Evolutionary conservation across 768 basidiomycete species (phyloP).

Genomic region (Lactifluus hygrophoroides): DNA sequence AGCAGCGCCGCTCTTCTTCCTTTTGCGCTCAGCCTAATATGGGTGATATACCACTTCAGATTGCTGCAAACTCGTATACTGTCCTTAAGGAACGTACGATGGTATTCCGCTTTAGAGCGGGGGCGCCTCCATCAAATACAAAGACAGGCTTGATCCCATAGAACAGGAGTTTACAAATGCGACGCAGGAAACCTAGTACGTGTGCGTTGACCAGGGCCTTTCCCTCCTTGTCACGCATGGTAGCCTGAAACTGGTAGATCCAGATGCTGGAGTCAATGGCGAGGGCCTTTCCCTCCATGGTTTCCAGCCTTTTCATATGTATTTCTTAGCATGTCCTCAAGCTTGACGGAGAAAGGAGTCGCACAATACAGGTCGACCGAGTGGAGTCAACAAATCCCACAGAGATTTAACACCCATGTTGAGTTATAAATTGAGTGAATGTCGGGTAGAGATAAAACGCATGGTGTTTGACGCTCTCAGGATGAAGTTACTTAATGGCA

Average conservation of each 20-base stretch:
- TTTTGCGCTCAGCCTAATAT: constrained; percentile 71
- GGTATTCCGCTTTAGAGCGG: constrained; percentile 78
- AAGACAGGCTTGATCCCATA: constrained; percentile 98
- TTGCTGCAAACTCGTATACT: too few species aligned
- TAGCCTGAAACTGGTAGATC: constrained; percentile 99
- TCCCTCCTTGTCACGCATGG: constrained; percentile 97
- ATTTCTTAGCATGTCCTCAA: not conserved
- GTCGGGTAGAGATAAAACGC: not conserved
- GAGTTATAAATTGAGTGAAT: not conserved
- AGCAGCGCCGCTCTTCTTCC: constrained; percentile 86
- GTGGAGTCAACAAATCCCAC: constrained; percentile 89
- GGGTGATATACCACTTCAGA: too few species aligned
- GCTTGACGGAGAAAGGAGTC: not conserved
- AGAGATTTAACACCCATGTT: constrained; percentile 94
- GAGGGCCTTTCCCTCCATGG: constrained; percentile 87
- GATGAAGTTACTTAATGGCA: not conserved
- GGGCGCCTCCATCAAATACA: constrained; percentile 97
- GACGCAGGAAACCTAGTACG: constrained; percentile 80
- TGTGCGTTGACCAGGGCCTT: constrained; percentile 87
- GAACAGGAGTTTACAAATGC: constrained; percentile 91
- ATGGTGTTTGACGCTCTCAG: not conserved
- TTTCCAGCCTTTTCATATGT: constrained; percentile 54
- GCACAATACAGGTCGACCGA: constrained; percentile 88
- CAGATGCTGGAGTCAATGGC: constrained; percentile 99
- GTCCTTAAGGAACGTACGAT: constrained; percentile 46